phyloP scores from a whole-genome alignment of 2,329 filamentous ascomycete species.

The Macrophomina phaseolina region DNA sequence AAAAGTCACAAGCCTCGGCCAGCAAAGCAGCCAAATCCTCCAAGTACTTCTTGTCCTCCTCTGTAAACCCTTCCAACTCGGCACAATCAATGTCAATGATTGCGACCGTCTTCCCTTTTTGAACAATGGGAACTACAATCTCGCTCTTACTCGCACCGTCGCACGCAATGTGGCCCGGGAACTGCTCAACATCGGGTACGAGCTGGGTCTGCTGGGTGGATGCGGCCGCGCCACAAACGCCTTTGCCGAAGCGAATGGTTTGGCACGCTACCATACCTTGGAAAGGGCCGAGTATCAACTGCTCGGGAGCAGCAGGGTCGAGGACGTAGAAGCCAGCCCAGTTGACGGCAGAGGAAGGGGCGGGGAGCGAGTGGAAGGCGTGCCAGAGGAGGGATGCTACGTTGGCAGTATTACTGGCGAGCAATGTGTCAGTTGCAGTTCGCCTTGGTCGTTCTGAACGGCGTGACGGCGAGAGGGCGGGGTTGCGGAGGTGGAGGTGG shows the following conservation, averaged over 20 bases:
- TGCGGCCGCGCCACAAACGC: conserved; percentile 78
- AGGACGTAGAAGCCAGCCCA: conserved; percentile 83
- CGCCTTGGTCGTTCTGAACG: conserved; percentile 1
- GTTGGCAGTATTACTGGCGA: conserved; percentile 74
- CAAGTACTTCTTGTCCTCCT: conserved; percentile 68
- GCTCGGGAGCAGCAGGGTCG: conserved; percentile 54
- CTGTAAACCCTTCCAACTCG: conserved; percentile 69
- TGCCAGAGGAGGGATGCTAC: conserved; percentile 79
- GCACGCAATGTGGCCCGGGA: conserved; percentile 83
- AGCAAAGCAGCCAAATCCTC: conserved; percentile 61
- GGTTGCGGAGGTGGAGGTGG: background rate
- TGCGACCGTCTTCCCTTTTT: conserved; percentile 63
- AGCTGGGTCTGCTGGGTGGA: conserved; percentile 66
- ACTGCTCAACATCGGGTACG: conserved; percentile 70
- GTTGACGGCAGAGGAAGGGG: conserved; percentile 71
- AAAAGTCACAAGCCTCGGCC: conserved; percentile 43
- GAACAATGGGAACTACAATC: conserved; percentile 77
- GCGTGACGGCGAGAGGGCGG: background rate
- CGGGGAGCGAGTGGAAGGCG: conserved; percentile 73
- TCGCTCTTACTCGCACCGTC: conserved; percentile 78
- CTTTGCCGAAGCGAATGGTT: conserved; percentile 72
- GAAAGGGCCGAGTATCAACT: conserved; percentile 79
- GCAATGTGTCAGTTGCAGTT: background rate
- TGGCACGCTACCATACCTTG: conserved; percentile 81
- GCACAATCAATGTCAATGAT: conserved; percentile 84